Percentiles rank a stretch among this genome's conserved stretches.
Conservation (phyloP, 2,329 filamentous ascomycete species). For the Parafenestella ontariensis region DNA sequence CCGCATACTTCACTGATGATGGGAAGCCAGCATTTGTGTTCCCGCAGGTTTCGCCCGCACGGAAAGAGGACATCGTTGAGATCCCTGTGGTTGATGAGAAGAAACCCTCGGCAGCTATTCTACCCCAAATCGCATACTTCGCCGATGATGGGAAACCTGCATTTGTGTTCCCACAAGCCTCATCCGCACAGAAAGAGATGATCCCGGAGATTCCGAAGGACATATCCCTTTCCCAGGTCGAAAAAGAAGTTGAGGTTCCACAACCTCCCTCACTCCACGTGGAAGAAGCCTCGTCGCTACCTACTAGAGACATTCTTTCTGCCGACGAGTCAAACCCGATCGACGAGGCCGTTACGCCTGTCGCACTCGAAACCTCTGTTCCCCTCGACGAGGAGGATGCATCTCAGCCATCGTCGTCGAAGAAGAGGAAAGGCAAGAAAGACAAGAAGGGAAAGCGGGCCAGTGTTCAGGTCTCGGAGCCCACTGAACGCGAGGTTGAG, state of each 20-base stretch:
- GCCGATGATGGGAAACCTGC: constrained; percentile 12
- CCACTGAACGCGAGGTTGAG: constrained; percentile 2
- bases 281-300: neutral
- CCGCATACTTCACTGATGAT: constrained; percentile 12
- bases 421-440: constrained; percentile 37
- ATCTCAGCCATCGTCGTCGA: constrained; percentile 14
- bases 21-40: constrained; percentile 14
- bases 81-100: neutral
- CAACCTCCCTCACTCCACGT: neutral
- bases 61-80: neutral
- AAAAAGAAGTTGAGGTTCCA: neutral
- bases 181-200: neutral
- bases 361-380: constrained; percentile 3
- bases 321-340: neutral
- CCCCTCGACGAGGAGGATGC: constrained; percentile 15
- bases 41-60: neutral
- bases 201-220: neutral
- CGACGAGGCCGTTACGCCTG: neutral
- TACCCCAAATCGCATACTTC: constrained; percentile 15
- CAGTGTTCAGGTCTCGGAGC: constrained; percentile 13
- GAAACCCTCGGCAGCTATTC: neutral
- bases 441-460: constrained; percentile 32
- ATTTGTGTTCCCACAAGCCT: constrained; percentile 6
- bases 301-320: neutral
- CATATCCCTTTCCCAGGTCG: neutral